Conservation (phyloP, 2,329 filamentous ascomycete genomes). For the Clonostachys solani region DNA sequence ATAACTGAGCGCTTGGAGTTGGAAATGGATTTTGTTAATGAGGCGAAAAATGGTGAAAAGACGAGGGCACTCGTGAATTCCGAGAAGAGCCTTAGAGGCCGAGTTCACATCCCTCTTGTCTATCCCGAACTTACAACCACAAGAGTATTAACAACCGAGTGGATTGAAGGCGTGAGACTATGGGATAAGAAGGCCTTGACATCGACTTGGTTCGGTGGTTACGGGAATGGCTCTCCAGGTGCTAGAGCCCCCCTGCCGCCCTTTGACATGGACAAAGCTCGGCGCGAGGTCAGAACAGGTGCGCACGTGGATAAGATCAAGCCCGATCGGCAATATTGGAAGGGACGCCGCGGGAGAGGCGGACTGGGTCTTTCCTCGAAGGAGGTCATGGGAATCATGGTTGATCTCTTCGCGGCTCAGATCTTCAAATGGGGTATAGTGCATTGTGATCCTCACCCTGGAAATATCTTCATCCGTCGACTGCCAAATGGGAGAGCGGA, state of each 20-base stretch:
- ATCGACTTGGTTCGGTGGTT: constrained; percentile 72
- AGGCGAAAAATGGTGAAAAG: constrained; percentile 80
- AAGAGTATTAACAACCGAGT: constrained; percentile 89
- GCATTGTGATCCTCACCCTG: constrained; percentile 95
- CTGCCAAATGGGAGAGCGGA: constrained; percentile 78
- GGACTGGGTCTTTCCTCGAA: constrained; percentile 79
- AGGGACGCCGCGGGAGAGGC: constrained; percentile 65
- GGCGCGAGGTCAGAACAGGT: constrained; percentile 42
- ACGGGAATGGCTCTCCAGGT: constrained; percentile 73
- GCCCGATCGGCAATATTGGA: constrained; percentile 76
- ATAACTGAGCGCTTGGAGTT: constrained; percentile 87
- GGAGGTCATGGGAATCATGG: constrained; percentile 93
- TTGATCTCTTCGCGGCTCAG: constrained; percentile 93
- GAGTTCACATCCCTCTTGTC: constrained; percentile 85
- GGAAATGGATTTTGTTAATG: constrained; percentile 92
- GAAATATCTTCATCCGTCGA: constrained; percentile 93
- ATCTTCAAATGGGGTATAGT: constrained; percentile 97
- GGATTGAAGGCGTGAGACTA: constrained; percentile 91
- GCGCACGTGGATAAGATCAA: constrained; percentile 62
- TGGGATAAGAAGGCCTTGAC: constrained; percentile 88
- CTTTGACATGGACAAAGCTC: constrained; percentile 41
- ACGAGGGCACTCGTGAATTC: constrained; percentile 74
- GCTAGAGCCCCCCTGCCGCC: constrained; percentile 59
- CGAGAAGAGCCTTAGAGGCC: constrained; percentile 70
- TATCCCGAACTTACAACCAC: constrained; percentile 79